Conservation (phyloP, 768 basidiomycete species). For the Agaricus sinodeliciosus region DNA sequence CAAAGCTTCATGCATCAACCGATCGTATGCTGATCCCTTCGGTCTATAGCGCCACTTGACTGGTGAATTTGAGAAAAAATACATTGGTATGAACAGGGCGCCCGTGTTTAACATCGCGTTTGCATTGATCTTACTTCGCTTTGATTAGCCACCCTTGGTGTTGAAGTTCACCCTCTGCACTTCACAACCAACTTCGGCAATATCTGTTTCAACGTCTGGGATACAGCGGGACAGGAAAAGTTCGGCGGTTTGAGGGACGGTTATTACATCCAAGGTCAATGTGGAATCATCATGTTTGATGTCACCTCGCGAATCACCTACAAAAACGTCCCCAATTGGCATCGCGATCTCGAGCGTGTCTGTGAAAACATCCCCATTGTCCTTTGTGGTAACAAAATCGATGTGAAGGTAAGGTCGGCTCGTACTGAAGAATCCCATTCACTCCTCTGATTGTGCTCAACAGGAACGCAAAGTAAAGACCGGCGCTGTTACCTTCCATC, state of each 20-base stretch:
- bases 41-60: slow-evolving; percentile 84
- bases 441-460: slow-evolving; percentile 1
- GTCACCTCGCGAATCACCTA: slow-evolving; percentile 99
- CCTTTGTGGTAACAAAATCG: slow-evolving; percentile 99
- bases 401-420: slow-evolving; percentile 75
- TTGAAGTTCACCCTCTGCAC: slow-evolving; percentile 93
- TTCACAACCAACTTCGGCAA: slow-evolving; percentile 99
- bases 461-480: slow-evolving; percentile 99
- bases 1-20: neutral
- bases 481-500: slow-evolving; percentile 96
- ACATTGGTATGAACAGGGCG: slow-evolving; percentile 67
- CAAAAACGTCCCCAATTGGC: slow-evolving; percentile 99
- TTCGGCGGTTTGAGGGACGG: slow-evolving; percentile 98
- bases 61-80: slow-evolving; percentile 99
- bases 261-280: slow-evolving; percentile 96
- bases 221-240: slow-evolving; percentile 99
- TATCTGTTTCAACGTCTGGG: slow-evolving; percentile 99
- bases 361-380: slow-evolving; percentile 99
- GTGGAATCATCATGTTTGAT: slow-evolving; percentile 99
- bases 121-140: slow-evolving; percentile 14
- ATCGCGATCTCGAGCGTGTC: slow-evolving; percentile 98
- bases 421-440: slow-evolving; percentile 11
- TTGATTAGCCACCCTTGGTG: slow-evolving; percentile 89
- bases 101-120: slow-evolving; percentile 1
- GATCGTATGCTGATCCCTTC: slow-evolving; percentile 33